Conservation (phyloP, 1,284 basidiomycete species). For the Sporisorium exsertum region DNA sequence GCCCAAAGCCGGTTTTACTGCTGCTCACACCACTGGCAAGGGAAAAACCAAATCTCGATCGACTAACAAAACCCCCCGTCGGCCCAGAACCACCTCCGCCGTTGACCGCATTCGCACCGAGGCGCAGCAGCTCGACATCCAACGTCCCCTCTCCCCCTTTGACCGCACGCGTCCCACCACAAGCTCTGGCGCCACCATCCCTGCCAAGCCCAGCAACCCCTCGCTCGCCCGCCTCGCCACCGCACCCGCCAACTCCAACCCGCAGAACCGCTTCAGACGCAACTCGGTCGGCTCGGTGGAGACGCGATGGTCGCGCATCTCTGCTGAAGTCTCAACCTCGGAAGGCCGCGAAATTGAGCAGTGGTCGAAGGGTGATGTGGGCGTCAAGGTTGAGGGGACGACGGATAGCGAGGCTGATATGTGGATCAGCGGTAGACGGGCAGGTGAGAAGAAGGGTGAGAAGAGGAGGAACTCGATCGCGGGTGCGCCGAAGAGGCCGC, state of each 20-base stretch:
- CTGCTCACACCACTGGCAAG: background rate
- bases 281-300: slow-evolving; percentile 17
- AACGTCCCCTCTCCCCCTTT: slow-evolving; percentile 30
- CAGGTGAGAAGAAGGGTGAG: background rate
- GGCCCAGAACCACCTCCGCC: slow-evolving; percentile 25
- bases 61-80: background rate
- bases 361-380: slow-evolving; percentile 1
- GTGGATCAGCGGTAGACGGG: slow-evolving; percentile 18
- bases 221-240: background rate
- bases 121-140: slow-evolving; percentile 17
- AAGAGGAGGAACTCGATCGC: slow-evolving; percentile 9
- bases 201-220: background rate
- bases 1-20: background rate
- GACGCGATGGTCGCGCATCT: slow-evolving; percentile 22
- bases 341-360: background rate
- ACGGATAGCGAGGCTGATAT: slow-evolving; percentile 34
- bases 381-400: slow-evolving; percentile 3
- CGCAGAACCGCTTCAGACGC: slow-evolving; percentile 10
- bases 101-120: slow-evolving; percentile 19
- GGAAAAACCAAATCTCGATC: background rate
- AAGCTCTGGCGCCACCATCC: background rate
- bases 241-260: background rate
- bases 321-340: slow-evolving; percentile 1
- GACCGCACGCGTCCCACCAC: slow-evolving; percentile 12
- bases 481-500: slow-evolving; percentile 15